phyloP scores from a whole-genome alignment of 306 rosid species.

The Prunus mongolica region DNA sequence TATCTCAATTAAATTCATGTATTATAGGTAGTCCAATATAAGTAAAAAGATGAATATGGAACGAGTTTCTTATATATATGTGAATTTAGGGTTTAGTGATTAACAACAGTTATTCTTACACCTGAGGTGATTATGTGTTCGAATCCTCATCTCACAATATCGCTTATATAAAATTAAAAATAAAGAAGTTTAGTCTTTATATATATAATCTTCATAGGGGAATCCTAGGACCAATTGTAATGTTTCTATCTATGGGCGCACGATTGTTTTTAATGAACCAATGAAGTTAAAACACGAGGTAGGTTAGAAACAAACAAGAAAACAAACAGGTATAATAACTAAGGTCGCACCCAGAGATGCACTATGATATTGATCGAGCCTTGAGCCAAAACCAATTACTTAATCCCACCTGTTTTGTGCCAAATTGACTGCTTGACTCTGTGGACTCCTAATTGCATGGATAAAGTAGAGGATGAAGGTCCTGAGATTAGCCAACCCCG shows the following conservation, averaged over 20 bases:
- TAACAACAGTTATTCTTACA: too few relatives aligned
- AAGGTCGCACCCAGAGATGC: not conserved
- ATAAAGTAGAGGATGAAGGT: not conserved
- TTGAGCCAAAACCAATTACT: constrained; percentile 1
- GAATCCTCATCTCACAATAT: too few relatives aligned
- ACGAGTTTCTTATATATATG: too few relatives aligned
- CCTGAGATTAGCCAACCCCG: constrained; percentile 1
- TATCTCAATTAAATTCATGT: too few relatives aligned
- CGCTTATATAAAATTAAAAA: too few relatives aligned
- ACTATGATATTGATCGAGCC: not conserved
- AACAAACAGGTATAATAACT: not conserved
- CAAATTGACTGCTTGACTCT: constrained; percentile 11
- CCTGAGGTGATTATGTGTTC: too few relatives aligned
- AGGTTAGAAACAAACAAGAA: not conserved
- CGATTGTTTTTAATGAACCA: not conserved
- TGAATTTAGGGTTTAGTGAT: too few relatives aligned
- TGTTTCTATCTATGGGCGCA: too few relatives aligned
- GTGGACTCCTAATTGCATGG: not conserved
- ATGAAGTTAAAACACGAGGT: not conserved
- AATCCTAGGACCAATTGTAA: not conserved
- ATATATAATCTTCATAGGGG: not conserved
- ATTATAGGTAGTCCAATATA: too few relatives aligned
- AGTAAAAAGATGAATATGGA: too few relatives aligned
- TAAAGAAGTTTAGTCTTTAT: too few relatives aligned
- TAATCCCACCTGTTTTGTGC: not conserved